A percentile compares a stretch with the other conserved stretches of the same genome.
phyloP scores from a whole-genome alignment of 805 yeast genomes.

The Candida arabinofermentans region DNA sequence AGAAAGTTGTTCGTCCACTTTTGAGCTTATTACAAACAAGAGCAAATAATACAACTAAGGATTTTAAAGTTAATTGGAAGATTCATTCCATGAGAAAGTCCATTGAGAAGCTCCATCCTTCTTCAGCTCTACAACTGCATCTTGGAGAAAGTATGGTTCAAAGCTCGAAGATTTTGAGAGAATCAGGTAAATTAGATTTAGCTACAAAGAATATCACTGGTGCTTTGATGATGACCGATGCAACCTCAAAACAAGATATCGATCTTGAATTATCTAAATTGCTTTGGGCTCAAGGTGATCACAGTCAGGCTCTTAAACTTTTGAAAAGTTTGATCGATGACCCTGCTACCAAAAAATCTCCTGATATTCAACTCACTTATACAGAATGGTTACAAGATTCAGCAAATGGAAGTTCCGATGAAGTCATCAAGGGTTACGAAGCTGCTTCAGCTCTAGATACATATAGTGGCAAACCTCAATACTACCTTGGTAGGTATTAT shows the following conservation, averaged over 20 bases:
- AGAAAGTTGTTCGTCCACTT: conserved; percentile 11
- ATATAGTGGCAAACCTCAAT: conserved; percentile 68
- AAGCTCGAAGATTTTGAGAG: conserved; percentile 62
- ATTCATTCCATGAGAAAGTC: conserved; percentile 41
- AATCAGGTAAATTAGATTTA: conserved; percentile 63
- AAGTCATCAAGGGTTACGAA: conserved; percentile 65
- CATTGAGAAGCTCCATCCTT: conserved; percentile 29
- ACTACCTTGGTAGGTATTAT: conserved; percentile 73
- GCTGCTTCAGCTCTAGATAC: conserved; percentile 51
- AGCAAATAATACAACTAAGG: conserved; percentile 25
- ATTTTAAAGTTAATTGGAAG: conserved; percentile 43
- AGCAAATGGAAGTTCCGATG: conserved; percentile 73
- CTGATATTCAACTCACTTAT: conserved; percentile 62
- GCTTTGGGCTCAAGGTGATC: conserved; percentile 87
- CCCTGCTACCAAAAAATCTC: conserved; percentile 13
- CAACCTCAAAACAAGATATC: conserved; percentile 35
- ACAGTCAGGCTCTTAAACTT: conserved; percentile 72
- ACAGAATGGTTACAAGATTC: conserved; percentile 88
- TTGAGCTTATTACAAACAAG: conserved; percentile 18
- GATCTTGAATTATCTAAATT: conserved; percentile 77
- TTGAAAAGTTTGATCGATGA: conserved; percentile 39
- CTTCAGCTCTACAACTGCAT: conserved; percentile 22
- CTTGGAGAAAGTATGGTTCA: conserved; percentile 51
- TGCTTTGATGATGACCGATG: conserved; percentile 44
- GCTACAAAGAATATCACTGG: conserved; percentile 65